Evolutionary conservation across 192 early-diverging fungal species (phyloP).

Genomic region (Allomyces macrogynus): DNA sequence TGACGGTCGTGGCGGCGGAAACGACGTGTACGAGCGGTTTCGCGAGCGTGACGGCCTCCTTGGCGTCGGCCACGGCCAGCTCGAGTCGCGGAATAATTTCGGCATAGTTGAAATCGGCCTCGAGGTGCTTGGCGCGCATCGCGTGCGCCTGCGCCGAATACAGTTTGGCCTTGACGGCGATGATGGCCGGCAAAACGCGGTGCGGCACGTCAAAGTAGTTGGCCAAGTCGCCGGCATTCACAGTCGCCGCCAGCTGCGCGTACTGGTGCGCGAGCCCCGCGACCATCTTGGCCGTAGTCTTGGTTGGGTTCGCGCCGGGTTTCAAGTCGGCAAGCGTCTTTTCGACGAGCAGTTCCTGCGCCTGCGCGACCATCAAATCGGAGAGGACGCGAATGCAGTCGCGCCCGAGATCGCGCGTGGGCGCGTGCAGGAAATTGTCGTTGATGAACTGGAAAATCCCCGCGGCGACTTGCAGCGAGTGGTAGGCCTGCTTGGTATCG

Average conservation of each 20-base stretch:
- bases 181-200: neutral
- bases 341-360: constrained; percentile 81
- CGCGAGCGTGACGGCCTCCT: constrained; percentile 65
- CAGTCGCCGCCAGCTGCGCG: neutral
- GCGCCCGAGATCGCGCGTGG: constrained; percentile 71
- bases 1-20: constrained; percentile 34
- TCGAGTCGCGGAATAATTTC: constrained; percentile 55
- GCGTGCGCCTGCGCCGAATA: constrained; percentile 73
- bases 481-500: constrained; percentile 61
- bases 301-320: constrained; percentile 23
- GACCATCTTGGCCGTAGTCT: constrained; percentile 84
- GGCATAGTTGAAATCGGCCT: constrained; percentile 64
- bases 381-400: constrained; percentile 70
- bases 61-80: constrained; percentile 58
- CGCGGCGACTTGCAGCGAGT: constrained; percentile 86
- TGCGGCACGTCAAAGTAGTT: neutral
- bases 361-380: constrained; percentile 79
- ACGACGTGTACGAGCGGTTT: constrained; percentile 31
- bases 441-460: constrained; percentile 87
- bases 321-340: constrained; percentile 46
- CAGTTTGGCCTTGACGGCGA: constrained; percentile 59
- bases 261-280: constrained; percentile 17
- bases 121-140: constrained; percentile 54
- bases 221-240: neutral
- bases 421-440: constrained; percentile 95